phyloP scores from a whole-genome alignment of 2,329 filamentous ascomycete species.

The Hypocrella siamensis region DNA sequence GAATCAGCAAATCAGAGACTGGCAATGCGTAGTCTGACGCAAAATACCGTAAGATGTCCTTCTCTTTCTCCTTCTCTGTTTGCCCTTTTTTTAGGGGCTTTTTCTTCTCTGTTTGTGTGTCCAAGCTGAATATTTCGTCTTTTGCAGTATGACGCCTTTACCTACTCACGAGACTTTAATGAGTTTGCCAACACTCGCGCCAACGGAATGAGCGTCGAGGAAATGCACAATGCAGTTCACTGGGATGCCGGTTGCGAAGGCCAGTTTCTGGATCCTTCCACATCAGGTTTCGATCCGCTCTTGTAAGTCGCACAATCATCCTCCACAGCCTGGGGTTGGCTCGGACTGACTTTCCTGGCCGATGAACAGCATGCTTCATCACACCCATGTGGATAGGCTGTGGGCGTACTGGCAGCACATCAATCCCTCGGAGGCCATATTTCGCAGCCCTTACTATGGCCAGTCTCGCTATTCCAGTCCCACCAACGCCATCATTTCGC shows the following conservation, averaged over 20 bases:
- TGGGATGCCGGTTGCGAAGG: constrained; percentile 23
- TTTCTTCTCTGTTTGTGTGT: neutral
- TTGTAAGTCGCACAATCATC: constrained; percentile 17
- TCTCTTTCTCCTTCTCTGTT: neutral
- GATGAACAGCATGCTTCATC: constrained; percentile 25
- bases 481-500: constrained; percentile 21
- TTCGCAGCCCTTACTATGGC: constrained; percentile 18
- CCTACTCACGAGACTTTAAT: constrained; percentile 17
- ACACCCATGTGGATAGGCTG: constrained; percentile 46
- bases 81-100: neutral
- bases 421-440: constrained; percentile 17
- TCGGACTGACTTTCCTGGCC: neutral
- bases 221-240: constrained; percentile 26
- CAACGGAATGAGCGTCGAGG: constrained; percentile 24
- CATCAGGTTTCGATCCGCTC: constrained; percentile 28
- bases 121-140: constrained; percentile 3
- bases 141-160: constrained; percentile 24
- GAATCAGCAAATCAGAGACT: constrained; percentile 20
- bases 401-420: constrained; percentile 40
- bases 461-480: constrained; percentile 24
- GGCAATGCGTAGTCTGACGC: constrained; percentile 17
- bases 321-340: no score
- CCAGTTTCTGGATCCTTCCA: constrained; percentile 23
- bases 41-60: constrained; percentile 21
- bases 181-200: constrained; percentile 18